Evolutionary conservation across 345 rosid species (phyloP).

Genomic region (Linum usitatissimum): DNA sequence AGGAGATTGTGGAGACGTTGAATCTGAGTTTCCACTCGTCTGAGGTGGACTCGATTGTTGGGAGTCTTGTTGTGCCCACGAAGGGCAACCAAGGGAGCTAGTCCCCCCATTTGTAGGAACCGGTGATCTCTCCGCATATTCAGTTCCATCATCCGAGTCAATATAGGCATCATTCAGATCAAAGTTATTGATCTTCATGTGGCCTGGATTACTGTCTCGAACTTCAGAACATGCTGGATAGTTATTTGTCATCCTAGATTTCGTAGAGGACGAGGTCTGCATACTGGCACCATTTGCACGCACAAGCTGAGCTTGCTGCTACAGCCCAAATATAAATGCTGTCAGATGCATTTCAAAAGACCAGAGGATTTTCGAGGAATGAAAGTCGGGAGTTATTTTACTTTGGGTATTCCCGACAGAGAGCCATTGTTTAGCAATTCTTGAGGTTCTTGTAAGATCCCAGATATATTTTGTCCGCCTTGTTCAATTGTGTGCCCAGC

Average conservation of each 20-base stretch:
- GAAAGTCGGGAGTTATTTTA: not conserved
- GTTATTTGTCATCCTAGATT: constrained; percentile 17
- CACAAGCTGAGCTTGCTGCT: constrained; percentile 29
- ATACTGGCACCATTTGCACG: constrained; percentile 19
- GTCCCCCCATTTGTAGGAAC: constrained; percentile 45
- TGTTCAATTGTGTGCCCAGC: constrained; percentile 45
- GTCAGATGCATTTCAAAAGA: constrained; percentile 27
- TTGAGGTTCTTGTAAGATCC: constrained; percentile 58
- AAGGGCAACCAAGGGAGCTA: constrained; percentile 69
- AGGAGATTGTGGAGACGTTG: constrained; percentile 95
- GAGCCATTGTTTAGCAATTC: constrained; percentile 34
- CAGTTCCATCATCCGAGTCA: constrained; percentile 78
- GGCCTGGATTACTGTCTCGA: constrained; percentile 35
- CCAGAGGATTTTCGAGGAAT: constrained; percentile 17
- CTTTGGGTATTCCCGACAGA: constrained; percentile 24
- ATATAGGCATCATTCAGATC: constrained; percentile 82
- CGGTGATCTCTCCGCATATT: constrained; percentile 64
- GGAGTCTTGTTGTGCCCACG: constrained; percentile 69
- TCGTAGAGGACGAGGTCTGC: constrained; percentile 13
- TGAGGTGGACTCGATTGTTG: constrained; percentile 97
- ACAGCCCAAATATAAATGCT: constrained; percentile 28
- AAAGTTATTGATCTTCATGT: constrained; percentile 63
- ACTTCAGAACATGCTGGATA: constrained; percentile 23
- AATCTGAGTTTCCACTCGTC: constrained; percentile 87
- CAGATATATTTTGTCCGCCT: constrained; percentile 46